These are phyloP conservation scores for Chalciporus chontae DNA, from an alignment of 768 basidiomycete species.

Conservation along the genomic window DNA sequence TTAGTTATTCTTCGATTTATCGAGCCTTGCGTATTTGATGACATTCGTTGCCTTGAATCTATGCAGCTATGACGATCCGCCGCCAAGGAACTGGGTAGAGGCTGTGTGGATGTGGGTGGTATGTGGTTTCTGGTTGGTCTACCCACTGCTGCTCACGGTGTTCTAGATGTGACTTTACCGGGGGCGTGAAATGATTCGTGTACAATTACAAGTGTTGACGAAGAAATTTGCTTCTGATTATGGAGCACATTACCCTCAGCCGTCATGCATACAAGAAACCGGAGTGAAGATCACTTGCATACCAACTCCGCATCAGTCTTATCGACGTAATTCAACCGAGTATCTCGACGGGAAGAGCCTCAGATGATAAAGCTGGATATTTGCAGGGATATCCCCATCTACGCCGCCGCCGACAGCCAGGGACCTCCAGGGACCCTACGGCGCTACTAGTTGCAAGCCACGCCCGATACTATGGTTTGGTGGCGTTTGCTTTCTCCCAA, in stretches of 20 bases:
- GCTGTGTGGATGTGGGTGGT: constrained; percentile 19
- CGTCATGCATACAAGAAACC: not conserved
- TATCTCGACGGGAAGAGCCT: no score
- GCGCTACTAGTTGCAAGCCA: no score
- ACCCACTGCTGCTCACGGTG: not conserved
- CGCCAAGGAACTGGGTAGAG: constrained; percentile 18
- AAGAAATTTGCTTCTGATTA: not conserved
- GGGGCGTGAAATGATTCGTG: not conserved
- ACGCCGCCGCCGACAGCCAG: no score
- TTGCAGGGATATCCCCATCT: no score
- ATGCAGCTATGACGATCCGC: constrained; percentile 15
- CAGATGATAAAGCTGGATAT: no score
- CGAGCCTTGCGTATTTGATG: not conserved
- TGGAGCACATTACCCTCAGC: not conserved
- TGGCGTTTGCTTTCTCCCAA: no score
- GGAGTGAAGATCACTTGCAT: no score
- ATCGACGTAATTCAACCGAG: no score
- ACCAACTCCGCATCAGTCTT: no score
- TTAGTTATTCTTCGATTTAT: constrained; percentile 6
- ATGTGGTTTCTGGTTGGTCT: constrained; percentile 4
- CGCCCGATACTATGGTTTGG: no score
- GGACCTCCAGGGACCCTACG: no score
- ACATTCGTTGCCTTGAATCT: not conserved
- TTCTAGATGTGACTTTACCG: constrained; percentile 8
- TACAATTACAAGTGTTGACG: not conserved